phyloP scores from a whole-genome alignment of 305 asterid genomes.

The Plantago lanceolata region DNA sequence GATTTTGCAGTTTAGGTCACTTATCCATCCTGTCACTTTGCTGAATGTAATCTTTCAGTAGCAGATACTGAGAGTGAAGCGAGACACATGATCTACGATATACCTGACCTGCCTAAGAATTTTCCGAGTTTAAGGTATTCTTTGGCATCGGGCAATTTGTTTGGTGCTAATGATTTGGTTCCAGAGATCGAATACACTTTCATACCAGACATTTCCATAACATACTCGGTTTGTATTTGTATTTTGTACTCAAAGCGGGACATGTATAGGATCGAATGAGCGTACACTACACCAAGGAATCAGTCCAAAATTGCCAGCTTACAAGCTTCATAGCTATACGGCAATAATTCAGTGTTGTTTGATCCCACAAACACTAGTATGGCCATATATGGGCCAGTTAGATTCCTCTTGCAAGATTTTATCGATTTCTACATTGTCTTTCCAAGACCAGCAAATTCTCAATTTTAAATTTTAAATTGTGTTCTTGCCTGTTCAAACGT shows the following conservation, averaged over 20 bases:
- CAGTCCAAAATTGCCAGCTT: neutral
- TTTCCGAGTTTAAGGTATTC: too few relatives aligned
- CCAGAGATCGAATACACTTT: neutral
- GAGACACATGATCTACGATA: too few relatives aligned
- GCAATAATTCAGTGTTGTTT: neutral
- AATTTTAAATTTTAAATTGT: slow-evolving; percentile 1
- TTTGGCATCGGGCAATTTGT: too few relatives aligned
- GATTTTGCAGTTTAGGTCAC: slow-evolving; percentile 31
- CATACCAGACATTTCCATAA: neutral
- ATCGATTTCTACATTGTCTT: neutral
- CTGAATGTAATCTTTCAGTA: neutral
- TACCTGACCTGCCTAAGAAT: too few relatives aligned
- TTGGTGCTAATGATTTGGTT: too few relatives aligned
- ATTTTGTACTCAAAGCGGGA: too few relatives aligned
- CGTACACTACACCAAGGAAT: neutral
- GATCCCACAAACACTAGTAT: neutral
- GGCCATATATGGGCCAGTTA: neutral
- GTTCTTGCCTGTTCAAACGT: slow-evolving; percentile 8
- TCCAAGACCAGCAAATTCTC: neutral
- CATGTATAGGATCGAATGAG: too few relatives aligned
- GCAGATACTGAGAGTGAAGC: neutral
- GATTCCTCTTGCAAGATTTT: neutral
- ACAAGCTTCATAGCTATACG: neutral
- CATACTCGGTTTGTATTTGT: too few relatives aligned
- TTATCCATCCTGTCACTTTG: neutral